phyloP scores from a whole-genome alignment of 176 grass and related monocot species.

The Lolium multiflorum region DNA sequence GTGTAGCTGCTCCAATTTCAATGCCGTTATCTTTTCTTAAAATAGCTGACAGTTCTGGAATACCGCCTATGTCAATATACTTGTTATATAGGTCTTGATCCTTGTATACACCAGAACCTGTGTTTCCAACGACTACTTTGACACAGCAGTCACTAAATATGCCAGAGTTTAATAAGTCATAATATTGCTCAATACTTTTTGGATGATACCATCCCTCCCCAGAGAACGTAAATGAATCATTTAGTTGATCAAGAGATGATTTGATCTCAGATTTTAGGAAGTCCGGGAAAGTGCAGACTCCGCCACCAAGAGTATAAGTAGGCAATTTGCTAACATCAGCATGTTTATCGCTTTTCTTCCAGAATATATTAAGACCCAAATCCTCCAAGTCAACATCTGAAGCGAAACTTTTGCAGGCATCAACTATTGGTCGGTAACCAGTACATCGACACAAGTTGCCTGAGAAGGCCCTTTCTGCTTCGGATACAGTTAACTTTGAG shows the following conservation, averaged over 20 bases:
- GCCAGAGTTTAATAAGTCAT: constrained; percentile 48
- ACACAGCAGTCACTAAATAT: constrained; percentile 35
- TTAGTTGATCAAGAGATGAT: constrained; percentile 21
- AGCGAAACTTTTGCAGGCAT: constrained; percentile 90
- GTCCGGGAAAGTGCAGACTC: constrained; percentile 64
- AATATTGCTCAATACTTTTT: constrained; percentile 56
- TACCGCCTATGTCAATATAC: constrained; percentile 68
- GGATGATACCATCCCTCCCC: constrained; percentile 61
- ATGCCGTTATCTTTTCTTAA: constrained; percentile 40
- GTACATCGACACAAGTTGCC: constrained; percentile 85
- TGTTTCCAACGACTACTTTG: constrained; percentile 74
- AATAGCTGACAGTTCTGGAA: constrained; percentile 65
- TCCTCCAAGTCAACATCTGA: constrained; percentile 79
- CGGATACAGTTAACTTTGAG: constrained; percentile 63
- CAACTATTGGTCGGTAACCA: constrained; percentile 73
- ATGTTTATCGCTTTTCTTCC: constrained; percentile 58
- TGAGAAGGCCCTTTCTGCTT: constrained; percentile 69
- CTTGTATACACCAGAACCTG: constrained; percentile 75
- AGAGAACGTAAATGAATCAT: not conserved
- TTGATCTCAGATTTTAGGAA: constrained; percentile 68
- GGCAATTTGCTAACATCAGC: constrained; percentile 57
- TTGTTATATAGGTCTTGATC: constrained; percentile 58
- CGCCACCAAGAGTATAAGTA: constrained; percentile 46
- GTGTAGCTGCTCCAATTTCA: constrained; percentile 65
- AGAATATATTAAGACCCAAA: constrained; percentile 78